A percentile compares a stretch with the other conserved stretches of the same genome.
Evolutionary conservation across 2,329 filamentous ascomycete species (phyloP).

Genomic region (Septoria linicola): DNA sequence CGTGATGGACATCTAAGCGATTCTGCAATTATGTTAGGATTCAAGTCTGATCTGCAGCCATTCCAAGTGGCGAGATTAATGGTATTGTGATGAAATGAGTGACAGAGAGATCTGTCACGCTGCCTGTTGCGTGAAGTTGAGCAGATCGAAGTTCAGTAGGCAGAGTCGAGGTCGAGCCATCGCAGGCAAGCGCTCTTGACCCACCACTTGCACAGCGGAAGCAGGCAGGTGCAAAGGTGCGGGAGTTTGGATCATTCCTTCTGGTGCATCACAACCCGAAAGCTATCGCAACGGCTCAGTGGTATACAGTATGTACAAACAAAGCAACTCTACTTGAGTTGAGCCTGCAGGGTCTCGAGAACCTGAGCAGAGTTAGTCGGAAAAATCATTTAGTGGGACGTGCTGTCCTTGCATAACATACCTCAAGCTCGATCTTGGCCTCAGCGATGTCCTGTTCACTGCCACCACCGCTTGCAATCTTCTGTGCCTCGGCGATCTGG

Average conservation of each 20-base stretch:
- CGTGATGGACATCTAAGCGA: slow-evolving; percentile 3
- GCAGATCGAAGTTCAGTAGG: too few species aligned
- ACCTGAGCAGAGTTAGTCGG: slow-evolving; percentile 53
- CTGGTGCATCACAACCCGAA: background rate
- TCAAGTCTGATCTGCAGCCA: too few species aligned
- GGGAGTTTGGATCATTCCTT: background rate
- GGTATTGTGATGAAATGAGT: too few species aligned
- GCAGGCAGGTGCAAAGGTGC: background rate
- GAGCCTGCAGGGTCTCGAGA: slow-evolving; percentile 77
- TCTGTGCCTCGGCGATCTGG: slow-evolving; percentile 93
- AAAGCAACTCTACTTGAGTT: slow-evolving; percentile 65
- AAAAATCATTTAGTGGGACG: background rate
- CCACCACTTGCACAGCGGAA: too few species aligned
- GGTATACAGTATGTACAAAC: slow-evolving; percentile 33
- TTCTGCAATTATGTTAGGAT: slow-evolving; percentile 6
- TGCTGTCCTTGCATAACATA: slow-evolving; percentile 39
- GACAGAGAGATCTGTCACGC: too few species aligned
- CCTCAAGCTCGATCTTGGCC: slow-evolving; percentile 99
- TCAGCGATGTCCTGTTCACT: slow-evolving; percentile 98
- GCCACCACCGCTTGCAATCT: slow-evolving; percentile 84
- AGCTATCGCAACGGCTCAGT: slow-evolving; percentile 18
- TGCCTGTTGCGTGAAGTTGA: too few species aligned
- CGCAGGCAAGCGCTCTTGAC: too few species aligned
- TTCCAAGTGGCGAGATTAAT: too few species aligned
- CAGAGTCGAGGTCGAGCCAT: too few species aligned